Conservation (phyloP, 2,329 filamentous ascomycete genomes). For the Ceratocystis ficicola region DNA sequence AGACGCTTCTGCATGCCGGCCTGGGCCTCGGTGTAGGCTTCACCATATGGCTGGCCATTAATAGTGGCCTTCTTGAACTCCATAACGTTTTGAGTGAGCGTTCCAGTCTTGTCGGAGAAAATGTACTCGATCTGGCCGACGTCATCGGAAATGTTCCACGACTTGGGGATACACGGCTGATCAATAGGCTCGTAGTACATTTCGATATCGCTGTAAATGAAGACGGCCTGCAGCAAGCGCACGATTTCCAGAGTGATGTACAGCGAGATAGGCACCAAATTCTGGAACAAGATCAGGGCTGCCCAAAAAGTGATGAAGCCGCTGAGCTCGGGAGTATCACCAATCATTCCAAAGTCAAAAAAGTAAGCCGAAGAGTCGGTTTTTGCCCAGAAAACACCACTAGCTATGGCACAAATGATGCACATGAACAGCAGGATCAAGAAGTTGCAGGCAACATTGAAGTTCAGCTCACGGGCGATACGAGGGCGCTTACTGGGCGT, state of each 20-base stretch:
- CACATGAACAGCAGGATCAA: constrained; percentile 82
- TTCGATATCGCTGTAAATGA: constrained; percentile 88
- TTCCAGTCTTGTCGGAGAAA: constrained; percentile 96
- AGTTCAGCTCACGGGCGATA: constrained; percentile 87
- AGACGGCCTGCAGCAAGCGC: constrained; percentile 81
- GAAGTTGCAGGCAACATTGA: constrained; percentile 96
- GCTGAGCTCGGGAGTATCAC: constrained; percentile 59
- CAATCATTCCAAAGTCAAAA: constrained; percentile 80
- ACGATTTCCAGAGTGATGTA: constrained; percentile 97
- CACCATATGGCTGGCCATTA: constrained; percentile 91
- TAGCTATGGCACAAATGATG: constrained; percentile 68
- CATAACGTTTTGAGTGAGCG: constrained; percentile 97
- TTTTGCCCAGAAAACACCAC: constrained; percentile 70
- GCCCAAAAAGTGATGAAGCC: constrained; percentile 98
- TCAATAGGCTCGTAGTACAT: constrained; percentile 97
- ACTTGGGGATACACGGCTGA: constrained; percentile 90
- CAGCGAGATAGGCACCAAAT: constrained; percentile 93
- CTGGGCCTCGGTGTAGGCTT: constrained; percentile 94
- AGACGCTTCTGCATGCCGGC: constrained; percentile 89
- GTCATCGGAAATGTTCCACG: constrained; percentile 98
- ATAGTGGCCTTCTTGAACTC: constrained; percentile 98
- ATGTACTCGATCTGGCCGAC: constrained; percentile 98
- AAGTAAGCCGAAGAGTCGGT: constrained; percentile 60
- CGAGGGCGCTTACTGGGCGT: constrained; percentile 88
- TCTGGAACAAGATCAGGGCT: constrained; percentile 88